Evolutionary conservation across 192 early-diverging fungal genomes (phyloP), one percentile per base, ranked within the genome.

Genomic region (Coemansia sp.): DNA sequence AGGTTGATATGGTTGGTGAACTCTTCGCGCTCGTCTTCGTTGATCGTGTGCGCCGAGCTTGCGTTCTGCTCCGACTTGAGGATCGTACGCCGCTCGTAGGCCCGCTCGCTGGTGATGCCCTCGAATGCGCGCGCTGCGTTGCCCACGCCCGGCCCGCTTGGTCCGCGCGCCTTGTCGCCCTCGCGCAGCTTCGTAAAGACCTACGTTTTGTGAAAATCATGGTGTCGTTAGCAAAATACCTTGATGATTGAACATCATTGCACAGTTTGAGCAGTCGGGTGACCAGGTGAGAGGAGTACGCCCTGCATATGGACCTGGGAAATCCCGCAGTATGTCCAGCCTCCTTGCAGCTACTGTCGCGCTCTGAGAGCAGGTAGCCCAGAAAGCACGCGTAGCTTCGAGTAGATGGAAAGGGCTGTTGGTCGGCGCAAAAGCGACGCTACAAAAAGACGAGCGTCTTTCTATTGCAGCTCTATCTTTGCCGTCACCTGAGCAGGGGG

Each of bases 11-110:
- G 96, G 61, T 85, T 80, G 19, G 88, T 88, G 62, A 99, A 99
- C 75, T 90, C 90, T 58, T 93, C 93, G 64, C 93, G 89, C 79
- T 99, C 96, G 66, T 99, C 96, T 60, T 95, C 94, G 67, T 99
- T 97, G 71, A 99, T 94, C 2, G 94, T 94, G 70, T 99, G 96
- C 4, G 91, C 92, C 17, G 91, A 92, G 70, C 90, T 95, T 44
- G 84, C 78, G 57, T 85, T 84, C 39, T 86, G 78, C 43, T 93
- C 91, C 53, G 89, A 86, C 51, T 95, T 83, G 22, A 86, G 87
- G 66, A 96, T 93, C 46, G 92, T 93, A 53, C 90, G 85, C 74
- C 89, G 83, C 52, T 84, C 60, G 60, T 77, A 77, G 12, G 67
- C 74, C 27, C 67, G 44, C 54, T 77, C 60, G 53, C 74, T 80